Base-by-base conservation (phyloP, 164 flowering plant genomes). In the Hamamelis virginiana region DNA sequence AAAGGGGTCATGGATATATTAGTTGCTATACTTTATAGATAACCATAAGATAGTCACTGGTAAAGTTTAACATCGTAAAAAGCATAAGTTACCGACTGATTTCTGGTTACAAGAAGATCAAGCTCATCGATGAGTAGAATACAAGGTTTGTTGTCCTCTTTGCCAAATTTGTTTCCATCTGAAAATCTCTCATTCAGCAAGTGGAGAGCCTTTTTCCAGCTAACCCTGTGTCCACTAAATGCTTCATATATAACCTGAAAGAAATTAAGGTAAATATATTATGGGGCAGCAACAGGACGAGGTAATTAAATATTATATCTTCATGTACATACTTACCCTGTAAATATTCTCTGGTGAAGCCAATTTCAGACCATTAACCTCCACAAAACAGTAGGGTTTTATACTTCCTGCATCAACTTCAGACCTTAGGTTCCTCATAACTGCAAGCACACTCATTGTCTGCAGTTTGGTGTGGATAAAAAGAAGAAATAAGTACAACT, bases 391-490 rank as follows among this genome's bases (percentile, higher is more conserved):
- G 72, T 86, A 91, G 14, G 99, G 90, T 62, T 77, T 89, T 41
- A 89, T 74, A 55, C 68, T 80, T 77, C 97, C 93, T 28, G 89
- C 80, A 73, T 90, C 94, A 80, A 89, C 93, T 79, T 95, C 96
- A 73, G 93, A 82, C 82, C 68, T 85, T 26, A 95, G 77, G 72
- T 71, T 84, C 86, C 86, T 90, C 97, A 95, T 81, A 50, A 84
- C 98, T 65, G 97, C 63, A 65, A 95, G 91, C 25, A 95, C 97
- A 74, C 89, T 95, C 97, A 95, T 92, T 52, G 98, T 95, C 98
- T 94, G 91, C 84, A 82, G 64, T 75, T 70, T 75, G 68, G 59
- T 43, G 50, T 27, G 41, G 47, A 76, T 10, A 46, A 52, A 61
- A 26, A 9, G 53, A 59, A 16, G 15, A 23, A 72, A 71, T 41